Evolutionary conservation across 371 early-diverging fungal species (phyloP).

Genomic region (Zancudomyces culisetae): DNA sequence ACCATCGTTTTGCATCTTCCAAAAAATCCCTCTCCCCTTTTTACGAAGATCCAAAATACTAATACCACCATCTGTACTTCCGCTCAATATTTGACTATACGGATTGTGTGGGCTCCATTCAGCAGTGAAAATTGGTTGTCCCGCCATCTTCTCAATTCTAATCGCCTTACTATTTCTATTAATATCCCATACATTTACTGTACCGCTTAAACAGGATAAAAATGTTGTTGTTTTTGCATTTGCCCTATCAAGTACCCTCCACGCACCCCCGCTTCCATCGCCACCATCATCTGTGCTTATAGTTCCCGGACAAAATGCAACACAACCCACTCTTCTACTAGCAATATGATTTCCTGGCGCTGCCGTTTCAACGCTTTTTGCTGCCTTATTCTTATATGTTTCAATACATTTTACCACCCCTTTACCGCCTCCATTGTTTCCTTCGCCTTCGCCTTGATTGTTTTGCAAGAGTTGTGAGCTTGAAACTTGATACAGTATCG

Average conservation of each 20-base stretch:
- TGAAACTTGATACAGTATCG: conserved; percentile 21
- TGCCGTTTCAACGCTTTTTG: conserved; percentile 21
- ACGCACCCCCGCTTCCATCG: background rate
- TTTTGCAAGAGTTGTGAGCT: conserved; percentile 14
- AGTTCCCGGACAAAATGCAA: conserved; percentile 22
- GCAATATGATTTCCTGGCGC: conserved; percentile 23
- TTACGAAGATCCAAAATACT: conserved; percentile 22
- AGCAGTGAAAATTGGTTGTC: conserved; percentile 17
- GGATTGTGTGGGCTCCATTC: conserved; percentile 20
- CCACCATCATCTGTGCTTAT: no score
- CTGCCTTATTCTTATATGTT: conserved; percentile 25
- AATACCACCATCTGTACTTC: conserved; percentile 16
- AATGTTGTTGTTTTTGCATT: conserved; percentile 9
- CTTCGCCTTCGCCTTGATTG: background rate
- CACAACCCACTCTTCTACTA: conserved; percentile 16
- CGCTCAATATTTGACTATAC: conserved; percentile 13
- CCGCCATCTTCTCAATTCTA: conserved; percentile 18
- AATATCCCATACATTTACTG: conserved; percentile 24
- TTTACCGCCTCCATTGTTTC: conserved; percentile 9
- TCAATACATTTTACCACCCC: conserved; percentile 20
- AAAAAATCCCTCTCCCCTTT: conserved; percentile 17
- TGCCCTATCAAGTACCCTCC: conserved; percentile 13
- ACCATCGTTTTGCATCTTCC: conserved; percentile 10
- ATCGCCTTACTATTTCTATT: conserved; percentile 13
- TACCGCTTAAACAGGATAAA: conserved; percentile 19